A percentile compares a stretch with the other conserved stretches of the same genome.
Evolutionary conservation across 2,329 filamentous ascomycete genomes (phyloP).

Genomic region (Trichoderma sp.): DNA sequence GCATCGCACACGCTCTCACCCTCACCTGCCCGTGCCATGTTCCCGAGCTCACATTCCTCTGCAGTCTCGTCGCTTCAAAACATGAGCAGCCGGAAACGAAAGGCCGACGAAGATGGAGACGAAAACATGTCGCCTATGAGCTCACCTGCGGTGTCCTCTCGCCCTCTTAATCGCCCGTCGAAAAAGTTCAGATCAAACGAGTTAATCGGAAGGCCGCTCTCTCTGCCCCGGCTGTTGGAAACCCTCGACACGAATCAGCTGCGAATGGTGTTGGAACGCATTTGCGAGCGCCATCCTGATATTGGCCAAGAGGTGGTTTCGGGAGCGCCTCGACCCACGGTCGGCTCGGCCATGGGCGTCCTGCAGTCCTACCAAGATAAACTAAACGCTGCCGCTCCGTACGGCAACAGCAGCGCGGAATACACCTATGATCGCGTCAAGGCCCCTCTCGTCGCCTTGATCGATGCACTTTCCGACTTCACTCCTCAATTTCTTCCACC

Average conservation of each 20-base stretch:
- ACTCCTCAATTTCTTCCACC: slow-evolving; percentile 94
- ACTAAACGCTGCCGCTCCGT: slow-evolving; percentile 77
- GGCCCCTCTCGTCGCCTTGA: slow-evolving; percentile 71
- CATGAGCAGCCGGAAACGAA: slow-evolving; percentile 71
- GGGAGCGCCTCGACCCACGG: slow-evolving; percentile 82
- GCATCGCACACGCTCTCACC: neutral
- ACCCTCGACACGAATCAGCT: slow-evolving; percentile 85
- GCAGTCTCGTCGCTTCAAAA: slow-evolving; percentile 47
- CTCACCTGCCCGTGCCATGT: neutral
- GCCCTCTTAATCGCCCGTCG: slow-evolving; percentile 63
- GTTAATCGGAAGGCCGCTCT: slow-evolving; percentile 54
- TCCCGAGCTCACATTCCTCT: neutral
- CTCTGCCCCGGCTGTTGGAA: slow-evolving; percentile 75
- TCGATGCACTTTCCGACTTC: slow-evolving; percentile 89
- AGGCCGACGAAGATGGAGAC: slow-evolving; percentile 74
- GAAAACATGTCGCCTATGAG: slow-evolving; percentile 86
- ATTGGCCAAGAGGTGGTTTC: slow-evolving; percentile 81
- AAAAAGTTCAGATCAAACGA: slow-evolving; percentile 66
- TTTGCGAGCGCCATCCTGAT: slow-evolving; percentile 85
- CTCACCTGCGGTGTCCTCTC: slow-evolving; percentile 71
- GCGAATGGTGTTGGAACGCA: slow-evolving; percentile 79
- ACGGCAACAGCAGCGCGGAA: slow-evolving; percentile 80
- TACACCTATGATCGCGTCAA: slow-evolving; percentile 94
- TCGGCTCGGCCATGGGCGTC: slow-evolving; percentile 74
- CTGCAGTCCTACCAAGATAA: slow-evolving; percentile 76